Evolutionary conservation across 192 early-diverging fungal species (phyloP).

Genomic region (Dimargaris cristalligena): DNA sequence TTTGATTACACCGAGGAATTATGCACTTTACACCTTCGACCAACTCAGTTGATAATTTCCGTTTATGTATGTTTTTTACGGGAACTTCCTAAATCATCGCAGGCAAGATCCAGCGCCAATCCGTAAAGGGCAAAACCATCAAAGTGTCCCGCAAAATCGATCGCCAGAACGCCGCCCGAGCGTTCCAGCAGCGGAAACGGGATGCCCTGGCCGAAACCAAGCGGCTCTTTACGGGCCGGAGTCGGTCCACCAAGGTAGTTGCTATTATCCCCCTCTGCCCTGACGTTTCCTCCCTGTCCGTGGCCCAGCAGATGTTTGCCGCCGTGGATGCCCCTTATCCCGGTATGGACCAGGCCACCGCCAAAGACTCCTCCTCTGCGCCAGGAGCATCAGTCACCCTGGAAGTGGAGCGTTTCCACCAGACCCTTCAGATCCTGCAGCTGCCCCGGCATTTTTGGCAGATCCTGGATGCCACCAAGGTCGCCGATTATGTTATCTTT

Average conservation of each 20-base stretch:
- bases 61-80: background rate
- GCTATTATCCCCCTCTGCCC: slow-evolving; percentile 79
- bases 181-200: slow-evolving; percentile 69
- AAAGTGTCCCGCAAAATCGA: slow-evolving; percentile 46
- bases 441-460: slow-evolving; percentile 61
- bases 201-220: slow-evolving; percentile 45
- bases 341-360: slow-evolving; percentile 21
- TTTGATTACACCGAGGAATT: too few relatives aligned
- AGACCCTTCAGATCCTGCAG: slow-evolving; percentile 72
- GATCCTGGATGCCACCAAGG: slow-evolving; percentile 76
- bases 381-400: slow-evolving; percentile 14
- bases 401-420: slow-evolving; percentile 69
- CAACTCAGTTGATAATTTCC: background rate
- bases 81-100: background rate
- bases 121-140: slow-evolving; percentile 36
- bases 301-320: slow-evolving; percentile 28
- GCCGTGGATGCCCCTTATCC: slow-evolving; percentile 35
- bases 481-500: slow-evolving; percentile 80
- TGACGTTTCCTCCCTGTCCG: slow-evolving; percentile 37
- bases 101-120: slow-evolving; percentile 49
- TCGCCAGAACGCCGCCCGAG: slow-evolving; percentile 62
- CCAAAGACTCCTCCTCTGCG: slow-evolving; percentile 9
- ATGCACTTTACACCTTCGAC: background rate
- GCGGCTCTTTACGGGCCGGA: slow-evolving; percentile 67
- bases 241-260: slow-evolving; percentile 77